Evolutionary conservation across 2,329 filamentous ascomycete species (phyloP).

Genomic region (Aureobasidium musti): DNA sequence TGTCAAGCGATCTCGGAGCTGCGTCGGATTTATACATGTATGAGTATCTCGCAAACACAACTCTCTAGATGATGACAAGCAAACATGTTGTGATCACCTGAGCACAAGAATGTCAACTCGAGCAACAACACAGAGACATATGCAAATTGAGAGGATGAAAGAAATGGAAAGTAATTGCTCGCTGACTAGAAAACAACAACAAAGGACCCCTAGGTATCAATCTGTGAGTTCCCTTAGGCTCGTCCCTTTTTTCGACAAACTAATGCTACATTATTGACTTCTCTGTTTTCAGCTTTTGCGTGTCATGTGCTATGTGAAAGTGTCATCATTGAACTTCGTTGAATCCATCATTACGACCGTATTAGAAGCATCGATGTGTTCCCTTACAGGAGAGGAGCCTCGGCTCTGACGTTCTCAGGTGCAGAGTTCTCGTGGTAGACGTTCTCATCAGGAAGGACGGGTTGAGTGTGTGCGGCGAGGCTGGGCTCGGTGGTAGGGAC

Average conservation of each 20-base stretch:
- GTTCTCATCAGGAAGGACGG: conserved; percentile 11
- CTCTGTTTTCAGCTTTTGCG: conserved; percentile 11
- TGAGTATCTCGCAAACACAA: too few species aligned
- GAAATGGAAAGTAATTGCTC: conserved; percentile 21
- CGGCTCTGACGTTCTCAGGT: conserved; percentile 19
- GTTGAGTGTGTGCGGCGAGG: conserved; percentile 23
- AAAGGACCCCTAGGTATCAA: conserved; percentile 20
- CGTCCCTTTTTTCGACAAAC: conserved; percentile 10
- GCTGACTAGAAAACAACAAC: conserved; percentile 17
- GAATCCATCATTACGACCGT: conserved; percentile 24
- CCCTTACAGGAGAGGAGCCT: conserved; percentile 23
- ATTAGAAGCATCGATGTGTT: neutral
- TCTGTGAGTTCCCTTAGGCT: conserved; percentile 12
- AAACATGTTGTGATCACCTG: neutral
- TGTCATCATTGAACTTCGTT: conserved; percentile 22
- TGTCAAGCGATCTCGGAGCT: too few species aligned
- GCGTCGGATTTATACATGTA: too few species aligned
- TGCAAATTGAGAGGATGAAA: neutral
- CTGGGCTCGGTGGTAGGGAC: conserved; percentile 25
- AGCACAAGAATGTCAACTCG: too few species aligned
- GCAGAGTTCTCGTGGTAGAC: conserved; percentile 26
- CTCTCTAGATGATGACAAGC: neutral
- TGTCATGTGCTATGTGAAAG: conserved; percentile 13
- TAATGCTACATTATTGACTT: conserved; percentile 26
- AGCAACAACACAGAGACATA: neutral